phyloP scores from a whole-genome alignment of 441 rosid species.

The Gossypium trilobum region DNA sequence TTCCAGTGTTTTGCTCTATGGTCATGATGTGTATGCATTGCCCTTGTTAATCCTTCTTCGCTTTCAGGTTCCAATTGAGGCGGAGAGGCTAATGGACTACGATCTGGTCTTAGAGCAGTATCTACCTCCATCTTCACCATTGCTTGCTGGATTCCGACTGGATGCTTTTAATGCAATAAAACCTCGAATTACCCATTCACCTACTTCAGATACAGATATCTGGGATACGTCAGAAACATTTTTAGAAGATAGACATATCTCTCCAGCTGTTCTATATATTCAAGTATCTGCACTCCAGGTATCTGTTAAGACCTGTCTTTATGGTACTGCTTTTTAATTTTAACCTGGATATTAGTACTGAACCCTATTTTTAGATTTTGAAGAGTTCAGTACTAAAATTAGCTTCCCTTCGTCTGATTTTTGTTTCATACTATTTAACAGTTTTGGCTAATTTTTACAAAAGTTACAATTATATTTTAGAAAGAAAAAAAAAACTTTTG shows the following conservation, averaged over 20 bases:
- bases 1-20: conserved; percentile 10
- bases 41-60: conserved; percentile 3
- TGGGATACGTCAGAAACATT: conserved; percentile 53
- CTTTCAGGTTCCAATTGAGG: conserved; percentile 68
- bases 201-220: conserved; percentile 50
- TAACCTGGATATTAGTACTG: background rate
- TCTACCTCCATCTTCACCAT: conserved; percentile 69
- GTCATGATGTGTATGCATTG: background rate
- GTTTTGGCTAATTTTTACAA: background rate
- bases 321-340: background rate
- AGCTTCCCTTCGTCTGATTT: background rate
- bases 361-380: background rate
- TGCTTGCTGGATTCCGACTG: conserved; percentile 70
- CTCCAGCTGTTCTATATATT: conserved; percentile 63
- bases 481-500: background rate
- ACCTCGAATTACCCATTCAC: conserved; percentile 72
- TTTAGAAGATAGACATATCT: conserved; percentile 64
- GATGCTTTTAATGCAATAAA: conserved; percentile 76
- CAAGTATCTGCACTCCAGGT: conserved; percentile 91
- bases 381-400: background rate
- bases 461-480: background rate
- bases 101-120: conserved; percentile 70
- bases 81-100: conserved; percentile 56
- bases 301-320: conserved; percentile 13
- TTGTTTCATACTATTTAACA: background rate